Evolutionary conservation across 805 yeast species (phyloP), one percentile per base, ranked within the genome.

Genomic region (Saturnispora galanensis): DNA sequence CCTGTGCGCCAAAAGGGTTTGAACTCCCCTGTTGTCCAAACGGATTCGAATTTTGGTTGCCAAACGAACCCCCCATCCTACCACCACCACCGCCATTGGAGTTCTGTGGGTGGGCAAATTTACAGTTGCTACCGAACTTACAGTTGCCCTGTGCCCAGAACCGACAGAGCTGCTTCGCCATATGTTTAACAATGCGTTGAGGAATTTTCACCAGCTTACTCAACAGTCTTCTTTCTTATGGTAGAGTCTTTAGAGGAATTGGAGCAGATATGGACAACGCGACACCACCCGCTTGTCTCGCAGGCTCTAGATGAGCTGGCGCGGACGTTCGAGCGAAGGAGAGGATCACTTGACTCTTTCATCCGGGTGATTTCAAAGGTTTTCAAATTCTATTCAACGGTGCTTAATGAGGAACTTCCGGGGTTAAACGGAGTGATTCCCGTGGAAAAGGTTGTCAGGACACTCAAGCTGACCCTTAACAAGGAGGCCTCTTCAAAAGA

Each of bases 221-320:
- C 26, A 6, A 21, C 26, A 21, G 26, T 21, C 26, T 37, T 37
- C 31, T 28, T 37, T n/a, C 30, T 37, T n/a, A 40, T 40, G 42
- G 34, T 40, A 15, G 28, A 21, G 5, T 30, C 35, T 31, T 37
- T 33, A 12, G 42, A 40, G 12, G 42, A 33, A 8, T 26, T 40
- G 21, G 26, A 26, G 16, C 30, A 30, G 9, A 33, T 40, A 16
- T 40, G 42, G 42, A 40, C 36, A 21, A 30, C 32, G 38, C 32
- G 34, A 26, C 42, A 40, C 31, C 37, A 40, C 34, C 42, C 42
- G 18, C 37, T 30, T 26, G 29, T 40, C 9, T 31, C 36, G 12
- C 13, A 21, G 13, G 31, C 34, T 5, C 29, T 40, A 10, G 42
- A 33, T 4, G 42, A 40, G 37, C 16, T 40, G 32, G 36, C 36